Evolutionary conservation across 1,284 basidiomycete genomes (phyloP).

Genomic region (Cutaneotrichosporon cyanovorans): DNA sequence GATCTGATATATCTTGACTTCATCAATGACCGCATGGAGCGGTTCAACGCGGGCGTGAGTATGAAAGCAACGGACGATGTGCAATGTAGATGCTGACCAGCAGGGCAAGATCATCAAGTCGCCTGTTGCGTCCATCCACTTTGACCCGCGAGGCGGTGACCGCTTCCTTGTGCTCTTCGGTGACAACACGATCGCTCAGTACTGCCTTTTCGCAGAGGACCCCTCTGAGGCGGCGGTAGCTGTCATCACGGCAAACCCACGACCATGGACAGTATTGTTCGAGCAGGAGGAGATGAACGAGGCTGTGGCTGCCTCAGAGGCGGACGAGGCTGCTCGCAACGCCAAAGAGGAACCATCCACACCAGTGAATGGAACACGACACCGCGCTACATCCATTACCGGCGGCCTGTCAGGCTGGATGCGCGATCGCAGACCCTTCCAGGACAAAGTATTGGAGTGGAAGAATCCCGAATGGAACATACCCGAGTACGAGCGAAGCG

Average conservation of each 20-base stretch:
- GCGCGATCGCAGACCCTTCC: constrained; percentile 5
- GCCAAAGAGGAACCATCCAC: background rate
- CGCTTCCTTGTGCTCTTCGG: constrained; percentile 86
- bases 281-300: constrained; percentile 10
- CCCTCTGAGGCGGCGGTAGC: constrained; percentile 21
- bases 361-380: background rate
- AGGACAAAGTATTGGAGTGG: constrained; percentile 38
- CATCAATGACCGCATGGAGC: constrained; percentile 64
- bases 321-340: background rate
- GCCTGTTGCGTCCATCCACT: constrained; percentile 73
- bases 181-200: constrained; percentile 50
- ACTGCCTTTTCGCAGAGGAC: constrained; percentile 41
- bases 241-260: constrained; percentile 16
- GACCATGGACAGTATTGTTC: constrained; percentile 36
- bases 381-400: background rate
- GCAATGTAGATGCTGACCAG: background rate
- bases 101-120: constrained; percentile 72
- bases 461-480: constrained; percentile 42
- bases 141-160: constrained; percentile 77
- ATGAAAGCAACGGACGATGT: background rate
- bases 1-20: constrained; percentile 85
- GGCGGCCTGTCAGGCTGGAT: background rate
- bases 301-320: background rate
- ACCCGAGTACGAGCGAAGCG: constrained; percentile 16
- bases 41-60: constrained; percentile 80